These are phyloP conservation scores for Gelatoporia subvermispora DNA, from an alignment of 768 basidiomycete species.

Conservation along the genomic window DNA sequence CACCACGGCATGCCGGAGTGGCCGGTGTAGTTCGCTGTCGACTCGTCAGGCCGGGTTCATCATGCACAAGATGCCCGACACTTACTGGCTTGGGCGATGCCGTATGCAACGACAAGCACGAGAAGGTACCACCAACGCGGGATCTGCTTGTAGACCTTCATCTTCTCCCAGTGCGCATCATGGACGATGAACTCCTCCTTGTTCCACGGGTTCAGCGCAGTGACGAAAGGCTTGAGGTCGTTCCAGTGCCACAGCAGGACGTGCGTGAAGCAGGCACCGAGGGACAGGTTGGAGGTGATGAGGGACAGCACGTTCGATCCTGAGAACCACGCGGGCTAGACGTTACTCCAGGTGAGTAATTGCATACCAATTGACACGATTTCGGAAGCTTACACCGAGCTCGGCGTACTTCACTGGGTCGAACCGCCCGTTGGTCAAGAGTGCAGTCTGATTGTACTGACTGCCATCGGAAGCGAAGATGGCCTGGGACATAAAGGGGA, in stretches of 20 bases:
- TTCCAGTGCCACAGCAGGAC: conserved; percentile 33
- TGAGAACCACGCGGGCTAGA: conserved; percentile 32
- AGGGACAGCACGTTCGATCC: conserved; percentile 30
- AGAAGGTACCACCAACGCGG: conserved; percentile 50
- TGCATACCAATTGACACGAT: background rate
- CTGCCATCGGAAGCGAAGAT: conserved; percentile 20
- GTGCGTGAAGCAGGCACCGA: conserved; percentile 29
- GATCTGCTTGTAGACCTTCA: conserved; percentile 43
- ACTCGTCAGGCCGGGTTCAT: background rate
- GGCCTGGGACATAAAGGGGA: conserved; percentile 46
- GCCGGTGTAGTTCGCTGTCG: conserved; percentile 3
- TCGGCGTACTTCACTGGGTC: conserved; percentile 21
- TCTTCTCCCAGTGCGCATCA: conserved; percentile 48
- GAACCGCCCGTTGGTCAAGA: conserved; percentile 38
- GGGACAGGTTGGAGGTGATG: conserved; percentile 30
- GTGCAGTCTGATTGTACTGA: conserved; percentile 39
- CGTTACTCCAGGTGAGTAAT: background rate
- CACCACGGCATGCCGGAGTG: conserved; percentile 48
- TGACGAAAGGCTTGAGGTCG: conserved; percentile 30
- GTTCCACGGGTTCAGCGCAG: conserved; percentile 31
- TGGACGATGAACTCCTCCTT: conserved; percentile 21
- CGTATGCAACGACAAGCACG: conserved; percentile 38
- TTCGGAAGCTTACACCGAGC: conserved; percentile 17
- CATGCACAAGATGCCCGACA: background rate
- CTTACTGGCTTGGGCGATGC: conserved; percentile 40